Conservation (phyloP, 2,329 filamentous ascomycete species). For the Pseudogymnoascus sp. region DNA sequence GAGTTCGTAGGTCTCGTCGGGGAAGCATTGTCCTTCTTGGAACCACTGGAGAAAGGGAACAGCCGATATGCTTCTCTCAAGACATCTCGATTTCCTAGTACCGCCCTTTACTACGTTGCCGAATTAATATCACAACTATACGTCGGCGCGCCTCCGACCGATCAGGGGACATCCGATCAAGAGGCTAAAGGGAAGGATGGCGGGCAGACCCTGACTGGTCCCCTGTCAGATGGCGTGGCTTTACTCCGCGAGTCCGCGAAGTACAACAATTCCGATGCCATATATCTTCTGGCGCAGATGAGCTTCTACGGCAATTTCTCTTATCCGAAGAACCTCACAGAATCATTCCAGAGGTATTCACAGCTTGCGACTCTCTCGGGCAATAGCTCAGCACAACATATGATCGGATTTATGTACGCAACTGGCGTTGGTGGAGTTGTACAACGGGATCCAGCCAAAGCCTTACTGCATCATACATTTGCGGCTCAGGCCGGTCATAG, state of each 20-base stretch:
- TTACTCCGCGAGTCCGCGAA: slow-evolving; percentile 53
- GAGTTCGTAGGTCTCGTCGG: slow-evolving; percentile 26
- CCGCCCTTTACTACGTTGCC: slow-evolving; percentile 53
- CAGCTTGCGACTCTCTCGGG: slow-evolving; percentile 69
- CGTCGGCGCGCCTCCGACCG: slow-evolving; percentile 49
- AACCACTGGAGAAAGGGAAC: slow-evolving; percentile 25
- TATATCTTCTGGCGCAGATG: slow-evolving; percentile 85
- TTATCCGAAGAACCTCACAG: slow-evolving; percentile 72
- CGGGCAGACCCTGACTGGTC: slow-evolving; percentile 39
- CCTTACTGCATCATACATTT: slow-evolving; percentile 89
- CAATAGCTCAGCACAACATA: slow-evolving; percentile 89
- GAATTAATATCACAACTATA: slow-evolving; percentile 58
- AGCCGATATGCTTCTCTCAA: slow-evolving; percentile 33
- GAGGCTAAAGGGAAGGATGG: slow-evolving; percentile 10
- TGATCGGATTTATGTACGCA: slow-evolving; percentile 93
- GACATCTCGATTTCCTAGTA: slow-evolving; percentile 51
- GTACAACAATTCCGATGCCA: slow-evolving; percentile 64
- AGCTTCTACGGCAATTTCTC: slow-evolving; percentile 96
- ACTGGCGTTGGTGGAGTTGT: slow-evolving; percentile 82
- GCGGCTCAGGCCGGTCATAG: slow-evolving; percentile 79
- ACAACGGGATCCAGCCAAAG: slow-evolving; percentile 80
- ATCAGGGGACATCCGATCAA: slow-evolving; percentile 14
- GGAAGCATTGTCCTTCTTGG: slow-evolving; percentile 31
- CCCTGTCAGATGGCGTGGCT: slow-evolving; percentile 50
- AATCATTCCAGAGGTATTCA: slow-evolving; percentile 76